These are phyloP conservation scores for Colletotrichum sp. DNA, from an alignment of 2,329 filamentous ascomycete genomes.

Conservation along the genomic window DNA sequence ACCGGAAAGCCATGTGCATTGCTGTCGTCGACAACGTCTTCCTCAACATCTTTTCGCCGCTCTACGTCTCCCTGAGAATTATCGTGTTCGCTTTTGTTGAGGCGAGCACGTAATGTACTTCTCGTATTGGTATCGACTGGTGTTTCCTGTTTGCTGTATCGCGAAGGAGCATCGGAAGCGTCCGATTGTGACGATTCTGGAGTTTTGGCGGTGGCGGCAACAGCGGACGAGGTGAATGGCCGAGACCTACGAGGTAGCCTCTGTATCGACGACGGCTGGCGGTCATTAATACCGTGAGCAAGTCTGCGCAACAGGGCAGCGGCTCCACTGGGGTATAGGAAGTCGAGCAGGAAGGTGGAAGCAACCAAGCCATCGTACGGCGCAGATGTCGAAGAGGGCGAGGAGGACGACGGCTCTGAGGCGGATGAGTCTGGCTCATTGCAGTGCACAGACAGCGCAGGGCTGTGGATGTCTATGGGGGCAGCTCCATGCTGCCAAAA, in stretches of 20 bases:
- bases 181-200: not conserved
- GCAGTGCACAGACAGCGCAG: slow-evolving; percentile 35
- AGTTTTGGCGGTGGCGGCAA: not conserved
- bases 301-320: slow-evolving; percentile 45
- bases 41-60: not conserved
- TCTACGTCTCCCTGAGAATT: not conserved
- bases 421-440: slow-evolving; percentile 24
- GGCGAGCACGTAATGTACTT: not conserved
- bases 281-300: slow-evolving; percentile 22
- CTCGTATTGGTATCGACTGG: no score
- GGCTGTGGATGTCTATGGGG: slow-evolving; percentile 49
- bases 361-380: slow-evolving; percentile 40
- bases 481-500: slow-evolving; percentile 63
- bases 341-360: slow-evolving; percentile 59
- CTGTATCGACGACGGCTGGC: slow-evolving; percentile 18
- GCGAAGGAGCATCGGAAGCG: not conserved
- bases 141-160: not conserved
- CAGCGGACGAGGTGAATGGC: slow-evolving; percentile 29
- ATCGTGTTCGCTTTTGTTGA: not conserved
- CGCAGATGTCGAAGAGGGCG: slow-evolving; percentile 20
- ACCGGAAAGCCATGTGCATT: not conserved
- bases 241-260: slow-evolving; percentile 20
- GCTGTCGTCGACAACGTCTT: not conserved
- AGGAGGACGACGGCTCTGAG: slow-evolving; percentile 21
- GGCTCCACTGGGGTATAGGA: slow-evolving; percentile 56